Evolutionary conservation across 108 stramenopile species (phyloP), one percentile per base, ranked within the genome.

Genomic region (Nitzschia palea): DNA sequence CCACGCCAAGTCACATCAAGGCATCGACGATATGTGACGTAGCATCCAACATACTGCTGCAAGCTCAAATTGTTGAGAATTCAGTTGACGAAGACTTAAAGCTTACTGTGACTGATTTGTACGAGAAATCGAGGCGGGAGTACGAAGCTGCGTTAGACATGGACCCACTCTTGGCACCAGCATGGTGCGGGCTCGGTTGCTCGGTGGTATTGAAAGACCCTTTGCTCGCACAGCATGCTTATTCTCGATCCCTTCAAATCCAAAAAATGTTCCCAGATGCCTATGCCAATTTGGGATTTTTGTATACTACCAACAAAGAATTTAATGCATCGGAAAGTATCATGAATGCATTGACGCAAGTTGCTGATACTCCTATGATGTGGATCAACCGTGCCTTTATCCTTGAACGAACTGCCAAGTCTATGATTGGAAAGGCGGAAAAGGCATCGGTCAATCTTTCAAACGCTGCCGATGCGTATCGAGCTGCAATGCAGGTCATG

Each of bases 301-400:
- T 88, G 26, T 90, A 87, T 63, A 76, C 85, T 23, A 37, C 58
- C 22, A 68, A 77, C 31, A 45, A 69, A 18, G 68, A 56, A 36
- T 51, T 64, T 29, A 56, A 61, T 23, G 68, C 75, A 22, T 81
- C 82, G 35, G 51, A 62, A 12, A 71, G 68, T 48, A 54, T 81
- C 5, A 70, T 85, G 50, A 82, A 90, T 37, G 70, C 74, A 3
- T 56, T 90, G 37, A 87, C 89, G 17, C 80, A 87, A 57, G 78
- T 81, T 44, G 84, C 80, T 28, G 89, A 90, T 56, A 86, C 85
- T 37, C 86, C 89, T 2, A 69, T 87, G 67, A 90, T 90, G 84
- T 90, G 89, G 89, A 86, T 90, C 26, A 79, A 86, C 50, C 78
- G 88, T 74, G 88, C 81, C 12, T 50, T 86, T 17, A 71, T 89